These are phyloP conservation scores for Simplicillium sp. DNA, from an alignment of 2,329 filamentous ascomycete species.

Conservation along the genomic window DNA sequence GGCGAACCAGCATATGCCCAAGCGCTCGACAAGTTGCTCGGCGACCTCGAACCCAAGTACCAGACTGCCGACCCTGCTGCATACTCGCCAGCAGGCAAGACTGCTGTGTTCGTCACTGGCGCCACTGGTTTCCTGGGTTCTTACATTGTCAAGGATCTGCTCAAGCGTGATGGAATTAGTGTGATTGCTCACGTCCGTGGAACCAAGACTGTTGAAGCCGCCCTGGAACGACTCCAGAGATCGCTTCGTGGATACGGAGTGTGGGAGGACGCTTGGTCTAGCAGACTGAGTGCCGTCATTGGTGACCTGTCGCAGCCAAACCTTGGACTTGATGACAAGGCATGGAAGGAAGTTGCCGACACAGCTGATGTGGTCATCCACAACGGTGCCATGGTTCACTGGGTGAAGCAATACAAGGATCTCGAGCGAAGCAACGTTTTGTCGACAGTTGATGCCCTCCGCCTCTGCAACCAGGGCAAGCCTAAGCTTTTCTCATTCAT, in stretches of 20 bases:
- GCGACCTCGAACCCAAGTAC: slow-evolving; percentile 34
- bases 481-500: slow-evolving; percentile 72
- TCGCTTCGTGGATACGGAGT: slow-evolving; percentile 70
- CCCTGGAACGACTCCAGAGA: slow-evolving; percentile 53
- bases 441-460: slow-evolving; percentile 67
- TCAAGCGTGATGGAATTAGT: slow-evolving; percentile 38
- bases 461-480: slow-evolving; percentile 66
- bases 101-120: slow-evolving; percentile 73
- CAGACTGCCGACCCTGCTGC: slow-evolving; percentile 24
- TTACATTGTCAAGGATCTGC: slow-evolving; percentile 67
- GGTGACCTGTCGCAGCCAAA: slow-evolving; percentile 66
- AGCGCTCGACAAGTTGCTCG: slow-evolving; percentile 40
- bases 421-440: slow-evolving; percentile 69
- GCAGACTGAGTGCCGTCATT: slow-evolving; percentile 55
- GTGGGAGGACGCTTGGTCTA: slow-evolving; percentile 62
- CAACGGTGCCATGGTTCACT: slow-evolving; percentile 76
- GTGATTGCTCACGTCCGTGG: slow-evolving; percentile 67
- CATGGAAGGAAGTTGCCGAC: slow-evolving; percentile 56
- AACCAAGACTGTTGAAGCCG: slow-evolving; percentile 50
- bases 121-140: slow-evolving; percentile 72
- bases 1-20: slow-evolving; percentile 43
- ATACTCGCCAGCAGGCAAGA: slow-evolving; percentile 16
- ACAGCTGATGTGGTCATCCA: slow-evolving; percentile 68
- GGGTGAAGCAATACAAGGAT: slow-evolving; percentile 68
- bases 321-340: slow-evolving; percentile 59